phyloP scores from a whole-genome alignment of 2,329 filamentous ascomycete species.

The Neopestalotiopsis clavispora region DNA sequence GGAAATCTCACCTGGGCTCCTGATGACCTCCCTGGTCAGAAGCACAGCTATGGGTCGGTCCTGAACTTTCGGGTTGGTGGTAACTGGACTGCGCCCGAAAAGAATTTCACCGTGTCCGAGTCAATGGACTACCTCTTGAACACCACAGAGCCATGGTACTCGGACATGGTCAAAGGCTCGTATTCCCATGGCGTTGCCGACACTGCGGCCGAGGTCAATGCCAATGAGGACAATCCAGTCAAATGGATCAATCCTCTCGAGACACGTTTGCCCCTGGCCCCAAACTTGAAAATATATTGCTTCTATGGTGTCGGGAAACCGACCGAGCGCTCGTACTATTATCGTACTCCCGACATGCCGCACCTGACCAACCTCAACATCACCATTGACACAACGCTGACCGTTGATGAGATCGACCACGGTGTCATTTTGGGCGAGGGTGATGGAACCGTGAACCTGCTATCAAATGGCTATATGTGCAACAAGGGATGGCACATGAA shows the following conservation, averaged over 20 bases:
- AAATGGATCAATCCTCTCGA: constrained; percentile 98
- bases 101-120: constrained; percentile 82
- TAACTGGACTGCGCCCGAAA: constrained; percentile 66
- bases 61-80: constrained; percentile 78
- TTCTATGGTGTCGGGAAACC: constrained; percentile 96
- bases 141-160: constrained; percentile 86
- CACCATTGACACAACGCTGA: constrained; percentile 72
- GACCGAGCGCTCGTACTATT: constrained; percentile 92
- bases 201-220: constrained; percentile 78
- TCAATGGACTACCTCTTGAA: constrained; percentile 79
- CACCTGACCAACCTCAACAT: constrained; percentile 72
- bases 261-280: constrained; percentile 82
- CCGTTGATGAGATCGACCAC: constrained; percentile 70
- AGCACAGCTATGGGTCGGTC: constrained; percentile 77
- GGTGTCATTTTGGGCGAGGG: constrained; percentile 96
- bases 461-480: constrained; percentile 96
- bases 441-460: constrained; percentile 92
- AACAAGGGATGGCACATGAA: constrained; percentile 92
- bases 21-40: constrained; percentile 79
- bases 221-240: constrained; percentile 73
- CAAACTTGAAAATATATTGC: constrained; percentile 92
- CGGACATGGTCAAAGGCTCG: constrained; percentile 69
- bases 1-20: constrained; percentile 87
- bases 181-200: constrained; percentile 92
- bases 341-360: constrained; percentile 71